Evolutionary conservation across 495 filamentous ascomycete species (phyloP), one percentile per base, ranked within the genome.

Genomic region (Penicillium herquei): DNA sequence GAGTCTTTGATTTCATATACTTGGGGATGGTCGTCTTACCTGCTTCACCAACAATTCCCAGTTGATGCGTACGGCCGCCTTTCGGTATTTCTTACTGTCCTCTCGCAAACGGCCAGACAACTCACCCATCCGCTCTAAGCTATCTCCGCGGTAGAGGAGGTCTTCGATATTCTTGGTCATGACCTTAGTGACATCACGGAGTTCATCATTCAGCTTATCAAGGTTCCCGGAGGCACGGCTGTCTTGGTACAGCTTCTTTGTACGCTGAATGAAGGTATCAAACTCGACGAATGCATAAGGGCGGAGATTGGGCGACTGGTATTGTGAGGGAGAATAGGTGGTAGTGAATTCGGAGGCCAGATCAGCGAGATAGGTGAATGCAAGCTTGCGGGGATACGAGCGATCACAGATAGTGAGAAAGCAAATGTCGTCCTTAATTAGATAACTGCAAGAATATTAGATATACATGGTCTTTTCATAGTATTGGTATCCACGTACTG

Each of bases 141-240:
- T 94, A 67, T 98, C 94, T 8, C 94, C 94, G 51, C 94, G 81
- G 67, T 99, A 99, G 54, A 99, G 71, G 67, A 99, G 72, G 70
- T 99, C 94, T 77, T 99, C 94, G 65, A 99, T 99, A 70, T 99
- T 99, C 82, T 98, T 99, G 33, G 94, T 98, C 94, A 99, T 99
- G 59, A 98, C 92, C 72, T 96, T 91, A 12, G 94, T 97, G 49
- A 99, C 94, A 81, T 98, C 94, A 64, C 91, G 86, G 41, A 99
- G 82, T 78, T 99, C 94, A 67, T 96, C 90, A 64, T 97, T 96
- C 58, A 96, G 74, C 64, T 90, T 89, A 68, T 91, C 90, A 40
- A 97, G 80, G 70, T 96, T 97, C 56, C 81, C 77, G 6, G 89
- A 86, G 5, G 95, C 94, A 54, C 95, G 89, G 51, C 85, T 86